Base-by-base conservation (phyloP, 106 monocot species). In the Alisma plantagoaquatica region DNA sequence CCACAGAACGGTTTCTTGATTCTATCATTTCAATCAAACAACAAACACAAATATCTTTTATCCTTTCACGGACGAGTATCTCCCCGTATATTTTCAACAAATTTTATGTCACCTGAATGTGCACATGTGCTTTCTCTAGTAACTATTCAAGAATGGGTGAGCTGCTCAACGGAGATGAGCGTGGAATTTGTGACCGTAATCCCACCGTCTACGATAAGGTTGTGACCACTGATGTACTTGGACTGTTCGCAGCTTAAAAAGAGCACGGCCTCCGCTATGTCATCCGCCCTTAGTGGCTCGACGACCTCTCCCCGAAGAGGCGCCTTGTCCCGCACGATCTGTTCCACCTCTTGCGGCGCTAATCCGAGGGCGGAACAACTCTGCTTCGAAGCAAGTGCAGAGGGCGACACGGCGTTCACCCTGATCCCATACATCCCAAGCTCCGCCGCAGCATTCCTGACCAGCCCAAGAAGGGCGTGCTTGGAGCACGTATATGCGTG, bases 301-400 rank as follows among this genome's bases (percentile, higher is more conserved):
- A n/a, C n/a, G n/a, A 80, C 69, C 8, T 73, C 75, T n/a, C 91
- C 91, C 27, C 78, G 80, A 52, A 91, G 62, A 52, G 80, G 81
- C 3, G 75, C 91, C 26, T 52, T 27, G 8, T 58, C 35, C 11
- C 77, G 66, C 2, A 70, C 59, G 25, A 84, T 77, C 9, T 57
- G 8, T 9, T 72, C 28, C 24, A 91, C 77, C 5, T 44, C 69
- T 67, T 56, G 51, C 32, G 53, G 1, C 1, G 67, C 77, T 20
- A 56, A 76, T 20, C 67, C 65, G 3, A 24, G n/a, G n/a, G n/a
- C n/a, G n/a, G n/a, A n/a, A n/a, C n/a, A n/a, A 41, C 64, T 61
- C 72, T 7, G n/a, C n/a, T n/a, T n/a, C 35, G 35, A 38, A 38
- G 46, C 46, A 12, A 46, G 12, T 32, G 12, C 60, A 16, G 10